Conservation (phyloP, 768 basidiomycete genomes). For the Mycena vitilis region DNA sequence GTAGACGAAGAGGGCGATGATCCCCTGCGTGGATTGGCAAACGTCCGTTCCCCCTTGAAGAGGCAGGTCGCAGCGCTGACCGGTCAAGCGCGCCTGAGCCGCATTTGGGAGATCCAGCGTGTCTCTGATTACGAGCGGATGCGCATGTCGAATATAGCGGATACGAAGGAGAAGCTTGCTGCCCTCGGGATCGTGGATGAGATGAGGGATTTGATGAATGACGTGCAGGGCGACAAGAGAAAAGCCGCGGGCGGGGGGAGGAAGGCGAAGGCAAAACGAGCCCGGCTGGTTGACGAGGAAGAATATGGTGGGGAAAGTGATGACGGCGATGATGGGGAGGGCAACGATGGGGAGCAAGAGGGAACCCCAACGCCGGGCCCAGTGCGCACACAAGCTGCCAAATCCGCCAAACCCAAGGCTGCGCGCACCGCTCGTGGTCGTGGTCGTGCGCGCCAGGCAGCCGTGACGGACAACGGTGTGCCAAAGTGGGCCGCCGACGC, state of each 20-base stretch:
- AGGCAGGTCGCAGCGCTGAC: background rate
- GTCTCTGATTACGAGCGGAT: background rate
- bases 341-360: background rate
- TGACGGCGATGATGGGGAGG: too few relatives aligned
- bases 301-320: background rate
- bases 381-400: background rate
- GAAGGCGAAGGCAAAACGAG: background rate
- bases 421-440: too few relatives aligned
- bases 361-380: background rate
- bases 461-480: background rate
- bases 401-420: too few relatives aligned
- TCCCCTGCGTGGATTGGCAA: too few relatives aligned
- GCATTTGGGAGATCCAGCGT: background rate
- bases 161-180: background rate
- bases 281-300: background rate
- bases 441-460: background rate
- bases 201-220: background rate
- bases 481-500: background rate
- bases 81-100: background rate
- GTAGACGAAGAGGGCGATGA: too few relatives aligned
- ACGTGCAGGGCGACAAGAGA: background rate
- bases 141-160: background rate
- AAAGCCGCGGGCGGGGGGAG: background rate
- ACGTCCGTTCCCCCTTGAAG: background rate
- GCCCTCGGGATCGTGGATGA: background rate